A percentile compares a stretch with the other conserved stretches of the same genome.
phyloP scores from a whole-genome alignment of 1,284 basidiomycete genomes.

The Inonotus obliquus region DNA sequence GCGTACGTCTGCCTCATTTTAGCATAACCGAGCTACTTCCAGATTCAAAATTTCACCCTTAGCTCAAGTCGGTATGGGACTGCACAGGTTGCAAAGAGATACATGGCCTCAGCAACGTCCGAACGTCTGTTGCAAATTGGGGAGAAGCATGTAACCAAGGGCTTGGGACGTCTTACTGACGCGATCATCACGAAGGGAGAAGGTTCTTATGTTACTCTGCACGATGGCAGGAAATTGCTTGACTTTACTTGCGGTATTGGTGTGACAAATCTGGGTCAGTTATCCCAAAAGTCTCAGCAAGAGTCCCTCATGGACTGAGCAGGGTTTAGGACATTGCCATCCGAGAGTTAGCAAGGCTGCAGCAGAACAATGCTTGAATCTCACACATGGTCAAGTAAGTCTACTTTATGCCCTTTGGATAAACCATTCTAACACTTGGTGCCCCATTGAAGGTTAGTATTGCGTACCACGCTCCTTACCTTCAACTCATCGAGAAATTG shows the following conservation, averaged over 20 bases:
- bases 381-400: slow-evolving; percentile 73
- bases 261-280: slow-evolving; percentile 70
- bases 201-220: slow-evolving; percentile 70
- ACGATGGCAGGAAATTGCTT: slow-evolving; percentile 68
- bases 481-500: slow-evolving; percentile 71
- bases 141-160: slow-evolving; percentile 63
- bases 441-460: slow-evolving; percentile 60
- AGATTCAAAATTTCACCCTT: neutral
- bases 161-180: slow-evolving; percentile 62
- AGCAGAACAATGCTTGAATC: slow-evolving; percentile 76
- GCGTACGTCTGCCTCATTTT: neutral
- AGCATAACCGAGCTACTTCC: neutral
- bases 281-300: slow-evolving; percentile 6
- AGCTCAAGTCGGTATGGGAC: neutral
- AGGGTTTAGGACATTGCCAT: slow-evolving; percentile 73
- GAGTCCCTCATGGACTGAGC: neutral
- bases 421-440: neutral
- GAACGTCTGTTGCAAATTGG: slow-evolving; percentile 40
- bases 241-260: slow-evolving; percentile 89
- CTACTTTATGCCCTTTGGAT: neutral
- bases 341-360: slow-evolving; percentile 84
- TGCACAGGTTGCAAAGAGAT: neutral
- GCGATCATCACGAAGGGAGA: slow-evolving; percentile 74
- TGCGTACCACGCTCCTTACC: slow-evolving; percentile 71
- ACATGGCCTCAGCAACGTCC: slow-evolving; percentile 5